Evolutionary conservation across 441 rosid species (phyloP).

Genomic region (Kokia cookei): DNA sequence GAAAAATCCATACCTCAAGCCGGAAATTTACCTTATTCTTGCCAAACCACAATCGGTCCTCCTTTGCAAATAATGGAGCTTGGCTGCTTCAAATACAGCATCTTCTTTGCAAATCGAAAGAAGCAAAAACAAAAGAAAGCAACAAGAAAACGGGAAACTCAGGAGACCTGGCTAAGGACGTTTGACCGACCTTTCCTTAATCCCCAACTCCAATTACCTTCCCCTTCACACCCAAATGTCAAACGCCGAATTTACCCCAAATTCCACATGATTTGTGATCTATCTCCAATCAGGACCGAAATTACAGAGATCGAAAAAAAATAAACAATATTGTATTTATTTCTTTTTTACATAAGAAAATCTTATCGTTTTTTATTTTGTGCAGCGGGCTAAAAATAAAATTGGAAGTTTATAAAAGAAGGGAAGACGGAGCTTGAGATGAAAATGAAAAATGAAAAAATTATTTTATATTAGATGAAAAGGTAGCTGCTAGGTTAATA

Average conservation of each 20-base stretch:
- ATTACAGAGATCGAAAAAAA: not conserved
- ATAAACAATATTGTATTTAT: not conserved
- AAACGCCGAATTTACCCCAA: not conserved
- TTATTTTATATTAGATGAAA: not conserved
- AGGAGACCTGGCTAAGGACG: not conserved
- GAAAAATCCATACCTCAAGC: not conserved
- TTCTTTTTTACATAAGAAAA: not conserved
- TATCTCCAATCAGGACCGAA: not conserved
- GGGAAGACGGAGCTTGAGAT: not conserved
- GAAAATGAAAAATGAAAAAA: too few species aligned
- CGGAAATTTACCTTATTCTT: not conserved
- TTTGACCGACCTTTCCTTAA: not conserved
- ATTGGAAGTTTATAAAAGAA: not conserved
- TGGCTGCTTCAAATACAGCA: conserved; percentile 77
- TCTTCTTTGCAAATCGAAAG: conserved; percentile 9
- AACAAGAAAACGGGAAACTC: not conserved
- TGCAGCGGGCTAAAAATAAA: not conserved
- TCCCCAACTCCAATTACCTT: not conserved
- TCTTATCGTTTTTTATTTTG: not conserved
- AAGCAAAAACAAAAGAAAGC: not conserved
- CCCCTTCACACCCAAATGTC: not conserved
- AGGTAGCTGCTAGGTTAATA: conserved; percentile 21
- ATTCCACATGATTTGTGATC: not conserved
- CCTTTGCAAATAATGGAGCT: conserved; percentile 41
- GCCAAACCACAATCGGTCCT: conserved; percentile 14